Evolutionary conservation across 371 early-diverging fungal genomes (phyloP).

Genomic region (Mucor sp.): DNA sequence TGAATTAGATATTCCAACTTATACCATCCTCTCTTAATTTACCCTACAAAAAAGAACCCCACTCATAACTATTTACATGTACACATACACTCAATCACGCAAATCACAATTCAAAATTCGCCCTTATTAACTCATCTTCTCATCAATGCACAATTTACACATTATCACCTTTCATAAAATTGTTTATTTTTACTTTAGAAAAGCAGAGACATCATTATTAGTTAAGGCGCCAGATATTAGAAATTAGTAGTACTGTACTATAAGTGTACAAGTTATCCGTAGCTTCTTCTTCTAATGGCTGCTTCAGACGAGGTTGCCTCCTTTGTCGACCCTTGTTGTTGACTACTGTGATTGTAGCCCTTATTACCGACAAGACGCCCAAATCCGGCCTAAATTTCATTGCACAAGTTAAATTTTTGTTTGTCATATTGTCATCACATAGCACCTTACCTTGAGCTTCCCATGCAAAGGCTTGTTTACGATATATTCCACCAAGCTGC

Average conservation of each 20-base stretch:
- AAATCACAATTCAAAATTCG: neutral
- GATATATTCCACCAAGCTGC: conserved; percentile 17
- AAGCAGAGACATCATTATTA: neutral
- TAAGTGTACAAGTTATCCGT: neutral
- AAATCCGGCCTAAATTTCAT: conserved; percentile 10
- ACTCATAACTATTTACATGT: neutral
- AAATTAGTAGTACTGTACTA: neutral
- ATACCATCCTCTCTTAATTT: neutral
- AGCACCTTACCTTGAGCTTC: conserved; percentile 5
- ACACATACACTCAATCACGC: neutral
- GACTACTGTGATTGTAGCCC: neutral
- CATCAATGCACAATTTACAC: neutral
- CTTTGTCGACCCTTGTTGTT: neutral
- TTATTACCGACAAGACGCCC: conserved; percentile 7
- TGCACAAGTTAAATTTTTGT: neutral
- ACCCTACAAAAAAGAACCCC: neutral
- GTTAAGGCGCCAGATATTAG: neutral
- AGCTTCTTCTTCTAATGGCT: conserved; percentile 9
- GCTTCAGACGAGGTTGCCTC: neutral
- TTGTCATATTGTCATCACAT: neutral
- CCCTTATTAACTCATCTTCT: neutral
- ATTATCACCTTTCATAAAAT: neutral
- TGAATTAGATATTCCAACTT: neutral
- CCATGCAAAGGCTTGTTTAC: conserved; percentile 10
- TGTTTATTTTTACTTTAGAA: neutral